Conservation (phyloP, 257 asterid genomes). For the Orobanche coerulescens region DNA sequence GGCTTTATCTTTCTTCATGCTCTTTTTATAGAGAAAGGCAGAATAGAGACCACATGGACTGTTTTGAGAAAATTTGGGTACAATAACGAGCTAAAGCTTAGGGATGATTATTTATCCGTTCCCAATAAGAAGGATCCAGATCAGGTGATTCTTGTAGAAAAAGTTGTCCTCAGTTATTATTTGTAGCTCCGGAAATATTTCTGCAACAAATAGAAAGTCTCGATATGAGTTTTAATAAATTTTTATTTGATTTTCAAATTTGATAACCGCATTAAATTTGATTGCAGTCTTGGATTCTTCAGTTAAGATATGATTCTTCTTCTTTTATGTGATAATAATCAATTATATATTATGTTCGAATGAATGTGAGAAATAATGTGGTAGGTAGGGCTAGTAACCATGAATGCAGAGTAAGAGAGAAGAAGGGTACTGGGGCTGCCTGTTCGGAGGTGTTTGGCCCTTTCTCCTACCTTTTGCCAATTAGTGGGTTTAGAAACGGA, state of each 20-base stretch:
- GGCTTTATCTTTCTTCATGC: slow-evolving; percentile 93
- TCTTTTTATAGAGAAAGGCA: slow-evolving; percentile 89
- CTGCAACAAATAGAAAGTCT: background rate
- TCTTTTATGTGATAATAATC: background rate
- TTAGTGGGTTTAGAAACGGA: background rate
- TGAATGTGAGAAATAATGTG: background rate
- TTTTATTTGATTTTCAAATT: background rate
- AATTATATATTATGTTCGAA: background rate
- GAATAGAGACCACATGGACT: slow-evolving; percentile 85
- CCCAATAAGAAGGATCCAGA: slow-evolving; percentile 77
- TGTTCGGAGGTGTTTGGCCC: background rate
- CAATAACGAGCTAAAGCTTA: slow-evolving; percentile 68
- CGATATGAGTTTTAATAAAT: background rate
- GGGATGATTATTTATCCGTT: slow-evolving; percentile 59
- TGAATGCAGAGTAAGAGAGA: background rate
- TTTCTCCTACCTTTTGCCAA: background rate
- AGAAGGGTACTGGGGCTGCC: background rate
- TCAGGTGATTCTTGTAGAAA: slow-evolving; percentile 56
- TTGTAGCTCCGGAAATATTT: slow-evolving; percentile 8
- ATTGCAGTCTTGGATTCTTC: too few species aligned
- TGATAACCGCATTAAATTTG: too few species aligned
- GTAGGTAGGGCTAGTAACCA: background rate
- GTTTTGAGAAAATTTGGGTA: slow-evolving; percentile 90
- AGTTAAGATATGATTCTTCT: slow-evolving; percentile 9
- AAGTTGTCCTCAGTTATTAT: background rate